Base-by-base conservation (phyloP, 768 basidiomycete genomes). In the Podaxis pistillaris region DNA sequence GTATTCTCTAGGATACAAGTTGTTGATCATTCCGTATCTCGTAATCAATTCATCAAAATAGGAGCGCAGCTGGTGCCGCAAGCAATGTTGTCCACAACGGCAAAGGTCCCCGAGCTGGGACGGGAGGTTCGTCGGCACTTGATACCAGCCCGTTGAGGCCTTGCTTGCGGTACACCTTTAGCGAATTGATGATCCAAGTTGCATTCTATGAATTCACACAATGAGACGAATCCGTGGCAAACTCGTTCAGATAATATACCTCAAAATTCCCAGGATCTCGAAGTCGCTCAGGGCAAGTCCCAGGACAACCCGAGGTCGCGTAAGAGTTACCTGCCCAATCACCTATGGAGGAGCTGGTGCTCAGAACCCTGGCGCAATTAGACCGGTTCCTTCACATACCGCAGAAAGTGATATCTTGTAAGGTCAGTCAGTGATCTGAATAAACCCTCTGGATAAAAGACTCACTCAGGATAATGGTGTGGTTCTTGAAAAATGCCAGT, bases 281-380 rank as follows among this genome's bases (percentile, higher is more conserved):
- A 40, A 93, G 70, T 61, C 79, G 79, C 11, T 82, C 80, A 19
- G 79, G 69, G 68, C 91, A 93, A 33, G 89, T 88, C 44, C 90
- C 91, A 4, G 91, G 89, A 66, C 91, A 93, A 19, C 82, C 82
- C 1, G 81, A 86, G 9, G 88, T 88, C 4, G 84, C 81, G 67
- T 92, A 92, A 4, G 88, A 86, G 70, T 91, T 91, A 28, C 90
- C 91, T 15, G 91, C 91, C 91, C 91, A 92, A 73, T 91, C 90
- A 67, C 88, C 88, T 90, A 54, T 12, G 64, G 46, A 46, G 58
- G 38, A 40, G 44, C 30, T 46, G 46, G 41, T 3, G 19, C 24
- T 26, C 3, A 15, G 30, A 19, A 26, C 40, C 36, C 49, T 51
- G 12, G 12, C 56, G 2, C 24, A 56, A 56, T 8, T 19, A 63